Conservation (phyloP, 2,329 filamentous ascomycete genomes). For the Calonectria pauciramosa region DNA sequence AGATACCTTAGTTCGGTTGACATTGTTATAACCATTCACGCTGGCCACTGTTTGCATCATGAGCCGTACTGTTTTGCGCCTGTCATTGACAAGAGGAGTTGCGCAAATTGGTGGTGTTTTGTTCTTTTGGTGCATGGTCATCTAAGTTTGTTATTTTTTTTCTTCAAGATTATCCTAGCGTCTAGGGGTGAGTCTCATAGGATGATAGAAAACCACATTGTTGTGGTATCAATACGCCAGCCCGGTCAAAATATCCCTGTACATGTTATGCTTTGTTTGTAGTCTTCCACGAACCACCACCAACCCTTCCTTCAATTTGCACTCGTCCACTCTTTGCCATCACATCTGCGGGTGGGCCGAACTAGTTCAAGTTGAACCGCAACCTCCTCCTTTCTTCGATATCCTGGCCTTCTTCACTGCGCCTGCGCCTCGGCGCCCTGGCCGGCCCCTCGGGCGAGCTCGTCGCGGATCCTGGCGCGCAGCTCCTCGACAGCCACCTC, state of each 20-base stretch:
- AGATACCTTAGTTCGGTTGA: slow-evolving; percentile 52
- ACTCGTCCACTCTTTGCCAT: not conserved
- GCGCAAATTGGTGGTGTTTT: too few relatives aligned
- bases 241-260: not conserved
- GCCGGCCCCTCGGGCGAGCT: slow-evolving; percentile 58
- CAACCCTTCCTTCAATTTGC: not conserved
- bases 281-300: not conserved
- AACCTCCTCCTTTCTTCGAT: too few relatives aligned
- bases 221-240: slow-evolving; percentile 14
- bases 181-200: not conserved
- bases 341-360: not conserved
- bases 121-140: not conserved
- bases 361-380: not conserved
- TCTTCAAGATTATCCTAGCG: slow-evolving; percentile 7
- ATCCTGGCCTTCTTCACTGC: not conserved
- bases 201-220: not conserved
- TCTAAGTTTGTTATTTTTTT: not conserved
- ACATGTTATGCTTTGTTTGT: not conserved
- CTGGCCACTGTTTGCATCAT: not conserved
- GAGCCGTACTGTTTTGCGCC: not conserved
- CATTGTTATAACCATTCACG: slow-evolving; percentile 26
- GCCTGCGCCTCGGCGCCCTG: slow-evolving; percentile 19
- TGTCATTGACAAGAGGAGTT: not conserved
- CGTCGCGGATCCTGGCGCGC: slow-evolving; percentile 75
- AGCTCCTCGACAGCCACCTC: slow-evolving; percentile 86